These are phyloP conservation scores for Lotmaria passim DNA, from an alignment of 208 protist genomes.

Conservation along the genomic window DNA sequence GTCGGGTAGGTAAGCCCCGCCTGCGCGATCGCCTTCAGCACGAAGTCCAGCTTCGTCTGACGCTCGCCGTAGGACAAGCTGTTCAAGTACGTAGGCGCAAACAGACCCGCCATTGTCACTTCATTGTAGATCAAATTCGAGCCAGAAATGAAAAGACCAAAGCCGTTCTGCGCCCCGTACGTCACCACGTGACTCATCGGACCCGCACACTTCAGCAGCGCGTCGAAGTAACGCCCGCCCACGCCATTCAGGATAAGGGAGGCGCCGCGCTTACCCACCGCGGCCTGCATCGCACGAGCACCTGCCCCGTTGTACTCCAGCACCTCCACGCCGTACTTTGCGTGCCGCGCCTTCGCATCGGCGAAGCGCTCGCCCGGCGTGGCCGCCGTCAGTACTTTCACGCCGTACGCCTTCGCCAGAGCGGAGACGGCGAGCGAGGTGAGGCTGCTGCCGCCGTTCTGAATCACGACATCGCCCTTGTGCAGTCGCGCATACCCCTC, in stretches of 20 bases:
- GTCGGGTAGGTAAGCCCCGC: conserved; percentile 59
- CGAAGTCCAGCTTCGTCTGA: conserved; percentile 73
- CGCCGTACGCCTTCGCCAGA: conserved; percentile 46
- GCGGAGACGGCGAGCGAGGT: conserved; percentile 75
- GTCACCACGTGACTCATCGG: conserved; percentile 62
- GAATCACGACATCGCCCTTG: conserved; percentile 63
- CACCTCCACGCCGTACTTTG: conserved; percentile 51
- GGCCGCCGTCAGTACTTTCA: conserved; percentile 65
- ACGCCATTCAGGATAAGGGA: conserved; percentile 74
- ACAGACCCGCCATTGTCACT: conserved; percentile 75
- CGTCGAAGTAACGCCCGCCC: conserved; percentile 72
- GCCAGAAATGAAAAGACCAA: conserved; percentile 68
- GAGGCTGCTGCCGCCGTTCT: conserved; percentile 80
- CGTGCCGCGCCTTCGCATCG: conserved; percentile 60
- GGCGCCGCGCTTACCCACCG: conserved; percentile 45
- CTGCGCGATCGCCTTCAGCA: conserved; percentile 49
- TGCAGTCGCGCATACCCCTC: conserved; percentile 56
- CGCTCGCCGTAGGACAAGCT: conserved; percentile 50
- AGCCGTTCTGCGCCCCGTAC: conserved; percentile 80
- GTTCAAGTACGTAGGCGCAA: conserved; percentile 56
- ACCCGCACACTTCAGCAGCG: conserved; percentile 65
- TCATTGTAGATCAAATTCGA: conserved; percentile 78
- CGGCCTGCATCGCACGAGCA: conserved; percentile 45
- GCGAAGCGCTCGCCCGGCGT: conserved; percentile 69
- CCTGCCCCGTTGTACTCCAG: conserved; percentile 76